Evolutionary conservation across 441 rosid genomes (phyloP).

Genomic region (Geranium incanum): DNA sequence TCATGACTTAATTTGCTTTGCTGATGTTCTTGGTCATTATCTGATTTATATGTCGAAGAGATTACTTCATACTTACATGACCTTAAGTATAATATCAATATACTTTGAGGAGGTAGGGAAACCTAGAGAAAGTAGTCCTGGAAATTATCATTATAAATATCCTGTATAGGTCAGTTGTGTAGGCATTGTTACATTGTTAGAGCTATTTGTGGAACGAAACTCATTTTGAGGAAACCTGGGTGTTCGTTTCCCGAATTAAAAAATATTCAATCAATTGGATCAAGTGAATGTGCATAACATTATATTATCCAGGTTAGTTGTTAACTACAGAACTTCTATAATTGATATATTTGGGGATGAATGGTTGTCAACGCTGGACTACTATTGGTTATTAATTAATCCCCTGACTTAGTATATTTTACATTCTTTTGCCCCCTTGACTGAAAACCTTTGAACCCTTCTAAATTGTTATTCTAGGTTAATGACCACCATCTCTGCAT

Average conservation of each 20-base stretch:
- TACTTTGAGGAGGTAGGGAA: neutral
- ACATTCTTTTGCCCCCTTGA: neutral
- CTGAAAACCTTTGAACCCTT: neutral
- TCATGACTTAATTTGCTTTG: conserved; percentile 16
- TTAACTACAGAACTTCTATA: neutral
- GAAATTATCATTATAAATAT: neutral
- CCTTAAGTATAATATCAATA: neutral
- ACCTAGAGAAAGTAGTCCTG: neutral
- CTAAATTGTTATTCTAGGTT: neutral
- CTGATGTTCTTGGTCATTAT: neutral
- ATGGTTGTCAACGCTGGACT: too few relatives aligned
- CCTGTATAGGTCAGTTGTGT: neutral
- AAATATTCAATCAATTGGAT: neutral
- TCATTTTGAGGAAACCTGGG: neutral
- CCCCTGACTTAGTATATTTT: too few relatives aligned
- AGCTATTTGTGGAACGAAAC: neutral
- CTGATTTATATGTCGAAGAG: neutral
- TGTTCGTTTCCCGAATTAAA: neutral
- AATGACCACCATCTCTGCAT: neutral
- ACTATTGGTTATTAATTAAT: too few relatives aligned
- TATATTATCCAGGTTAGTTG: neutral
- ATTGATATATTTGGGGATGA: too few relatives aligned
- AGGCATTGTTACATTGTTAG: neutral
- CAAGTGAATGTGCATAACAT: neutral
- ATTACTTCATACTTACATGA: neutral